A percentile compares a stretch with the other conserved stretches of the same genome.
Evolutionary conservation across 352 stramenopile genomes (phyloP).

Genomic region (Phytophthora vignae): DNA sequence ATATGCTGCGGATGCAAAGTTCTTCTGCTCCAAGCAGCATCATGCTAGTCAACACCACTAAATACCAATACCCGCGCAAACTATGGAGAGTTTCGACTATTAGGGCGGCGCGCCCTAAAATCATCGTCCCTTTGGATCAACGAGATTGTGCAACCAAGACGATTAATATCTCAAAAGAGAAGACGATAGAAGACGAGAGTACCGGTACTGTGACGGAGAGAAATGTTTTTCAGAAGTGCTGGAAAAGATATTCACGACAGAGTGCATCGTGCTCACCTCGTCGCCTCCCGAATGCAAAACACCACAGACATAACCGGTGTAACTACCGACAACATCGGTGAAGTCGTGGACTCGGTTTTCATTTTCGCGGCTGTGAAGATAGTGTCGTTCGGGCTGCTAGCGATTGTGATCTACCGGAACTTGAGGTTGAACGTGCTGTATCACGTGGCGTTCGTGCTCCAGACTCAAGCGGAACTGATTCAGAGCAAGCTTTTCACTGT

Average conservation of each 20-base stretch:
- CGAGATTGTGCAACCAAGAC: not conserved
- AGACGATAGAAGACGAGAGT: too few relatives aligned
- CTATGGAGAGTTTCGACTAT: too few relatives aligned
- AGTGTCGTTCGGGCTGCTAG: not conserved
- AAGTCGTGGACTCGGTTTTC: too few relatives aligned
- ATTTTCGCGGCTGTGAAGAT: not conserved
- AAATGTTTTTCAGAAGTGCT: not conserved
- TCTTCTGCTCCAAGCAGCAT: too few relatives aligned
- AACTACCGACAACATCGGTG: too few relatives aligned
- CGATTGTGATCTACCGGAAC: not conserved
- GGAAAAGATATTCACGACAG: not conserved
- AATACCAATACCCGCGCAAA: too few relatives aligned
- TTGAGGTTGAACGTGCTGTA: not conserved
- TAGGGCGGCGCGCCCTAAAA: too few relatives aligned
- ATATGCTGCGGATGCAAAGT: too few relatives aligned
- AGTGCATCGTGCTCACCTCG: not conserved
- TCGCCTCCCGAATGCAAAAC: not conserved
- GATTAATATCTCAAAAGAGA: not conserved
- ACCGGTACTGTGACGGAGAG: not conserved
- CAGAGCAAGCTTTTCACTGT: not conserved
- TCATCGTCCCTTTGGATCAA: too few relatives aligned
- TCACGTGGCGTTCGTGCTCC: not conserved
- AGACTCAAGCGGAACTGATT: not conserved
- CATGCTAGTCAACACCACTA: too few relatives aligned
- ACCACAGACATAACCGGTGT: not conserved